Percentiles rank a stretch among this genome's conserved stretches.
Evolutionary conservation across 2,329 filamentous ascomycete species (phyloP).

Genomic region (Penicillium concentricum): DNA sequence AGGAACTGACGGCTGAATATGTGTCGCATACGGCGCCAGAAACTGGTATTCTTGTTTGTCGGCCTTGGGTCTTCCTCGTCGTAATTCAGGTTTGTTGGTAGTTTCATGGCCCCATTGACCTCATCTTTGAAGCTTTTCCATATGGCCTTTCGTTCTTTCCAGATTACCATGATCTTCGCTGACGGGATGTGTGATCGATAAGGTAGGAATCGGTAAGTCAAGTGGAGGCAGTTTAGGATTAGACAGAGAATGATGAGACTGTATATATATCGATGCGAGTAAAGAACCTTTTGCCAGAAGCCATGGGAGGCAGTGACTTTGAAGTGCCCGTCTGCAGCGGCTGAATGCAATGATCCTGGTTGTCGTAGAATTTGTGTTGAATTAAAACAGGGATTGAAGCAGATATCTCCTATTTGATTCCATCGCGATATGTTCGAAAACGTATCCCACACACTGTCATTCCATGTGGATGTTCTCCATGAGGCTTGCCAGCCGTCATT

Average conservation of each 20-base stretch:
- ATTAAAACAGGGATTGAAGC: conserved; percentile 37
- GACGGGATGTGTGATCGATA: conserved; percentile 29
- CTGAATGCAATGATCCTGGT: conserved; percentile 17
- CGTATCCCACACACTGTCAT: conserved; percentile 29
- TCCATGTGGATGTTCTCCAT: conserved; percentile 30
- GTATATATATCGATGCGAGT: conserved; percentile 31
- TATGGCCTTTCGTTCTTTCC: conserved; percentile 24
- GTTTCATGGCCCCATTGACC: background rate
- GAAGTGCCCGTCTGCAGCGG: conserved; percentile 6
- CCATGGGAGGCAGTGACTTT: conserved; percentile 7
- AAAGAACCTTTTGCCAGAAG: conserved; percentile 18
- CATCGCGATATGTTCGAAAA: conserved; percentile 25
- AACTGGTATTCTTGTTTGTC: background rate
- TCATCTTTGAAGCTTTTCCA: conserved; percentile 19
- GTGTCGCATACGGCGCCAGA: conserved; percentile 1
- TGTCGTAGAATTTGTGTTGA: conserved; percentile 29
- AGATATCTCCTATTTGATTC: conserved; percentile 26
- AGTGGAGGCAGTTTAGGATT: conserved; percentile 24
- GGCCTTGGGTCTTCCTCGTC: background rate
- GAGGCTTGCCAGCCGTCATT: conserved; percentile 30
- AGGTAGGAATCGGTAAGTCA: conserved; percentile 24
- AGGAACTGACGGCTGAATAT: conserved; percentile 11
- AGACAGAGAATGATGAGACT: conserved; percentile 27
- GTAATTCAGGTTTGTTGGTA: background rate
- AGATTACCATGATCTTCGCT: conserved; percentile 23